A percentile compares a stretch with the other conserved stretches of the same genome.
Evolutionary conservation across 192 early-diverging fungal species (phyloP).

Genomic region (Coemansia sp.): DNA sequence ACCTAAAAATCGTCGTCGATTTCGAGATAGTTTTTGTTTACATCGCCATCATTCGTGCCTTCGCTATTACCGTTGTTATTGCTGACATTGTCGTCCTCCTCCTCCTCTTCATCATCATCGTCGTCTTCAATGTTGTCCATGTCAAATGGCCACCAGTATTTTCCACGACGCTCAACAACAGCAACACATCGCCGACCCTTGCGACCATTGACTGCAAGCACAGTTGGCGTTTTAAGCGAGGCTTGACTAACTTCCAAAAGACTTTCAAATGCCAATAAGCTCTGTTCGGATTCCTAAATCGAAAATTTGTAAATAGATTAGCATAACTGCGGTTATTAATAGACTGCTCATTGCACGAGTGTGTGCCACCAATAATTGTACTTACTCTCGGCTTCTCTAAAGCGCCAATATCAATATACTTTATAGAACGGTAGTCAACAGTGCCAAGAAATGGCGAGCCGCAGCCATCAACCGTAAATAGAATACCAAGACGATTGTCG

Average conservation of each 20-base stretch:
- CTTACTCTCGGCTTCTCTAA: neutral
- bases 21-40: no score
- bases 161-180: conserved; percentile 32
- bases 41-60: no score
- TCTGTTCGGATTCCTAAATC: neutral
- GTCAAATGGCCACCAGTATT: conserved; percentile 45
- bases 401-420: neutral
- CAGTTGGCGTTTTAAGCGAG: conserved; percentile 9
- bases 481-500: conserved; percentile 20
- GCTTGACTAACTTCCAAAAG: conserved; percentile 16
- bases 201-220: conserved; percentile 25
- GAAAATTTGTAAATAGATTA: neutral
- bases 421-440: conserved; percentile 15
- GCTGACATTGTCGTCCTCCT: neutral
- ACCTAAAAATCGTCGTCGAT: no score
- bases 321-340: neutral
- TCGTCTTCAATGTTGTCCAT: conserved; percentile 34
- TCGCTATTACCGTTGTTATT: no score
- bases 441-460: conserved; percentile 26
- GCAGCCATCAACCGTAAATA: conserved; percentile 29
- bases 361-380: neutral
- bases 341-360: neutral
- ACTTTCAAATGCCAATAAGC: conserved; percentile 17
- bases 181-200: conserved; percentile 40
- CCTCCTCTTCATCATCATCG: conserved; percentile 14